These are phyloP conservation scores for Podila minutissima DNA, from an alignment of 192 early-diverging fungal species.

Conservation along the genomic window DNA sequence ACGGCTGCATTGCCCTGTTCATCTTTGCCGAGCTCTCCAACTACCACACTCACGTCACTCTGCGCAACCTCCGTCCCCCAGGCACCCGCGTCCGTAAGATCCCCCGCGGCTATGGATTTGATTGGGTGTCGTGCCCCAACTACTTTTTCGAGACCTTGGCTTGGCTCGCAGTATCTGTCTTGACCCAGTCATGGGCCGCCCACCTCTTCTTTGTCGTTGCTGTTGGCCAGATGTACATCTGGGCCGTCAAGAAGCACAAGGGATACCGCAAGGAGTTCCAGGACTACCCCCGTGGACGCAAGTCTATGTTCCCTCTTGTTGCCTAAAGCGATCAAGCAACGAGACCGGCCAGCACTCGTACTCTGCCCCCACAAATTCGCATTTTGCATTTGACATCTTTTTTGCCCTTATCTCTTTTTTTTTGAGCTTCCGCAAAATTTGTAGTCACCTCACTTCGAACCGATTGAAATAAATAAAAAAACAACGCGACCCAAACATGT, in stretches of 20 bases:
- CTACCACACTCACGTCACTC: conserved; percentile 81
- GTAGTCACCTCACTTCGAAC: not conserved
- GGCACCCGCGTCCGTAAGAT: conserved; percentile 88
- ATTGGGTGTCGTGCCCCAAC: conserved; percentile 91
- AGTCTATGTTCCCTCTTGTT: conserved; percentile 79
- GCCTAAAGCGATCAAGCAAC: conserved; percentile 43
- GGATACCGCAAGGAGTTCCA: conserved; percentile 91
- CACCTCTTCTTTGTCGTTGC: conserved; percentile 76
- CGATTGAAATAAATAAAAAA: not conserved
- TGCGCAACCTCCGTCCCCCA: conserved; percentile 91
- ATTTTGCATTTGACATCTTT: too few relatives aligned
- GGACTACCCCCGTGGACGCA: conserved; percentile 88
- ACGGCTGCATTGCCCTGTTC: conserved; percentile 25
- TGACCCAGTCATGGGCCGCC: conserved; percentile 74
- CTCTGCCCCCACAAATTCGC: not conserved
- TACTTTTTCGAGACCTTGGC: conserved; percentile 91
- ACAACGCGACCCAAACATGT: too few relatives aligned
- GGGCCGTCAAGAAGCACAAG: conserved; percentile 97
- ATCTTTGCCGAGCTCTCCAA: conserved; percentile 89
- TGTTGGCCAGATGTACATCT: conserved; percentile 89
- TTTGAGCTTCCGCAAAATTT: not conserved
- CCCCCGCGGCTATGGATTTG: conserved; percentile 93
- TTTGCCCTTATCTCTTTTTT: not conserved
- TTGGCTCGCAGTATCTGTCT: conserved; percentile 78
- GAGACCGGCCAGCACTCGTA: not conserved